phyloP scores from a whole-genome alignment of 2,329 filamentous ascomycete species.

The Triangularia setosa region DNA sequence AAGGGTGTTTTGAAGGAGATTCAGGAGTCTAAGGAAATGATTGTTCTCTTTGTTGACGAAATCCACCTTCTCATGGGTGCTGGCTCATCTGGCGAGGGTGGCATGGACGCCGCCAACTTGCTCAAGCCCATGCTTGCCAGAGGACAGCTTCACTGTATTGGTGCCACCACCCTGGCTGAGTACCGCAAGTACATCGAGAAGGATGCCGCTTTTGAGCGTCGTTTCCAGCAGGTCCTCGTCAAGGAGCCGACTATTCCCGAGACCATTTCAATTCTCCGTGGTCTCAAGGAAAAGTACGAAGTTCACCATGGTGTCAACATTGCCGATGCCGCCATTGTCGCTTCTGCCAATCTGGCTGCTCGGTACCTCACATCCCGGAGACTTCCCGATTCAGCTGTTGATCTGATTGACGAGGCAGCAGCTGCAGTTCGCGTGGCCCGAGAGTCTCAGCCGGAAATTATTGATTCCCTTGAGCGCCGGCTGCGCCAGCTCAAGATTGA shows the following conservation, averaged over 20 bases:
- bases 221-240: constrained; percentile 96
- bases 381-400: constrained; percentile 93
- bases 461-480: constrained; percentile 89
- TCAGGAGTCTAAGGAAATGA: constrained; percentile 88
- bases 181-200: constrained; percentile 99
- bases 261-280: constrained; percentile 96
- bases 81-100: constrained; percentile 88
- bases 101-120: constrained; percentile 97
- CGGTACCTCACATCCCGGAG: constrained; percentile 88
- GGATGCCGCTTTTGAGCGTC: constrained; percentile 93
- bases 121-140: constrained; percentile 97
- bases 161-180: constrained; percentile 89
- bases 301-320: constrained; percentile 98
- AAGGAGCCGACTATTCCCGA: constrained; percentile 88
- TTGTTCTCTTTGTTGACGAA: constrained; percentile 97
- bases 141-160: constrained; percentile 95
- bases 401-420: constrained; percentile 92
- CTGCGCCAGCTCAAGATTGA: constrained; percentile 92
- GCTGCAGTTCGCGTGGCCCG: constrained; percentile 93
- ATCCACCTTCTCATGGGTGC: constrained; percentile 99
- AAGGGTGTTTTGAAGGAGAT: constrained; percentile 99
- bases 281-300: constrained; percentile 96
- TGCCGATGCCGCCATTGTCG: constrained; percentile 86
- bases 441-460: constrained; percentile 92
- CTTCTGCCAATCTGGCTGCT: constrained; percentile 84